Evolutionary conservation across 176 grass and related monocot genomes (phyloP).

Genomic region (Luzula sylvatica): DNA sequence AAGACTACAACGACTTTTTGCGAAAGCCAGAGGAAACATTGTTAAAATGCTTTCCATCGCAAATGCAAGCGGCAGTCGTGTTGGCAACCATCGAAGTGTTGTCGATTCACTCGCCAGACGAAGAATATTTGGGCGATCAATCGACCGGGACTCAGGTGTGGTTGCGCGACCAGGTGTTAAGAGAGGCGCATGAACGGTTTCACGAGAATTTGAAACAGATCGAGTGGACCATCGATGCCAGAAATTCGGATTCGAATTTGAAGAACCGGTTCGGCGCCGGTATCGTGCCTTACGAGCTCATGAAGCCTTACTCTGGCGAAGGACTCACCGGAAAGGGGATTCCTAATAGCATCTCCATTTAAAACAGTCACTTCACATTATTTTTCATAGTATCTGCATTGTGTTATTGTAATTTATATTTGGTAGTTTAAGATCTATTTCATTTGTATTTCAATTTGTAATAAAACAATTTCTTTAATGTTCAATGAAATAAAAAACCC

Average conservation of each 20-base stretch:
- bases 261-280: slow-evolving; percentile 59
- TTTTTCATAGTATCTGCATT: background rate
- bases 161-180: slow-evolving; percentile 29
- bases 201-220: slow-evolving; percentile 41
- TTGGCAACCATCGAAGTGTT: slow-evolving; percentile 58
- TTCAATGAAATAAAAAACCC: too few relatives aligned
- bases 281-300: slow-evolving; percentile 59
- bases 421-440: background rate
- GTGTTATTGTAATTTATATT: background rate
- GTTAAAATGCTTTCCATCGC: slow-evolving; percentile 43
- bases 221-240: slow-evolving; percentile 37
- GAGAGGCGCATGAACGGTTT: slow-evolving; percentile 27
- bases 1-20: slow-evolving; percentile 22
- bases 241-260: slow-evolving; percentile 40
- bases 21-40: slow-evolving; percentile 46
- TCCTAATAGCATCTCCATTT: slow-evolving; percentile 71
- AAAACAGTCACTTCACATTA: too few relatives aligned
- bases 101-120: slow-evolving; percentile 60
- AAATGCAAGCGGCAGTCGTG: slow-evolving; percentile 58
- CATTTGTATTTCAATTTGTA: background rate
- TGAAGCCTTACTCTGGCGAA: slow-evolving; percentile 44
- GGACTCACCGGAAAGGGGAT: slow-evolving; percentile 58
- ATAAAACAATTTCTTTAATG: background rate
- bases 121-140: slow-evolving; percentile 66
- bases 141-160: slow-evolving; percentile 31